These are phyloP conservation scores for Colletotrichum cuscutae DNA, from an alignment of 2,329 filamentous ascomycete species.

Conservation along the genomic window DNA sequence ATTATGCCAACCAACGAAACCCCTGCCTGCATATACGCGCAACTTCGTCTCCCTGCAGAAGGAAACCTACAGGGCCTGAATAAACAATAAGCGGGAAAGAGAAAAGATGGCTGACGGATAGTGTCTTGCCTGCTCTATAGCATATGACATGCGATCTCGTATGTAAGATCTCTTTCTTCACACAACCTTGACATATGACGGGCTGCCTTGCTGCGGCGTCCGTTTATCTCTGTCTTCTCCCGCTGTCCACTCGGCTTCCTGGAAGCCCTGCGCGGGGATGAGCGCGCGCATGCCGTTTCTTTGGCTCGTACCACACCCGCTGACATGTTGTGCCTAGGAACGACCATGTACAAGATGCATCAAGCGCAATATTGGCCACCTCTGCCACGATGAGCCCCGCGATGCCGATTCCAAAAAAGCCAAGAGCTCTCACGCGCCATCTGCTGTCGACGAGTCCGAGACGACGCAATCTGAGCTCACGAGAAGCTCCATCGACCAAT, in stretches of 20 bases:
- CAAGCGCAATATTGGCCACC: conserved; percentile 97
- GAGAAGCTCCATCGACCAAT: conserved; percentile 66
- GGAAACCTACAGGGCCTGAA: conserved; percentile 5
- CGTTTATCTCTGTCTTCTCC: not conserved
- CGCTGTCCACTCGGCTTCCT: conserved; percentile 35
- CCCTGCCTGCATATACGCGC: conserved; percentile 22
- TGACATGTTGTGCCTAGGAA: conserved; percentile 68
- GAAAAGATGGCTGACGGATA: conserved; percentile 56
- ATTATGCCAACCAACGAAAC: conserved; percentile 16
- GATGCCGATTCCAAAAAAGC: conserved; percentile 83
- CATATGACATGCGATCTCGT: conserved; percentile 95
- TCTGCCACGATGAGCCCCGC: conserved; percentile 97
- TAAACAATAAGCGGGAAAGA: not conserved
- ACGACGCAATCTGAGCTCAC: conserved; percentile 57
- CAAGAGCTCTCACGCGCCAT: conserved; percentile 71
- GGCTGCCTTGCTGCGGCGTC: conserved; percentile 18
- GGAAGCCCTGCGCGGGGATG: not conserved
- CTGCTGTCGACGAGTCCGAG: conserved; percentile 71
- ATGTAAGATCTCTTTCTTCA: conserved; percentile 55
- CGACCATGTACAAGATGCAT: conserved; percentile 97
- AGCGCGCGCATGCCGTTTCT: conserved; percentile 22
- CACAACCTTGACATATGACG: not conserved
- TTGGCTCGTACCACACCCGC: conserved; percentile 42
- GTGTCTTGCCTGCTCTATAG: conserved; percentile 60
- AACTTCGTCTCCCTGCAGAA: not conserved